Base-by-base conservation (phyloP, 495 filamentous ascomycete species). In the Aspergillus homomorphus region DNA sequence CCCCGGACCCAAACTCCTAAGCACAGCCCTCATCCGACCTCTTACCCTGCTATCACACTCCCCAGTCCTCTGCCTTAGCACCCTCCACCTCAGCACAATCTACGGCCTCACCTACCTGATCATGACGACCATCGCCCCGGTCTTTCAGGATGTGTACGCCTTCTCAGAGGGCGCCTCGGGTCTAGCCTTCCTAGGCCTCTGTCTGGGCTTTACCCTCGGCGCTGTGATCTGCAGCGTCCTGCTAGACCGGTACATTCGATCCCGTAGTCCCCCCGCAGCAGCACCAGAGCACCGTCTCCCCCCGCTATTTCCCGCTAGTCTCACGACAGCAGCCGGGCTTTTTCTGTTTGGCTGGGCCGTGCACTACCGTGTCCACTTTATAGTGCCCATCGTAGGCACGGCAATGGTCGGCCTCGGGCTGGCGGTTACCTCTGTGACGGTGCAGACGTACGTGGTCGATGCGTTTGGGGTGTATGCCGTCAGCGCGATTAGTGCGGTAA, bases 401-500 rank as follows among this genome's bases (percentile, higher is more conserved):
- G 33, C 33, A 12, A 38, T 38, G 33, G 33, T 38, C 33, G 33
- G 33, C 2, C 33, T 38, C 6, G 33, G 33, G 6, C 33, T 38
- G 33, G 33, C 33, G 33, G 45, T 21, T 10, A 49, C 45, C 23
- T 22, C 45, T 1, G 24, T 49, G 20, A 22, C 19, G 18, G 19
- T 49, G 45, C 45, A 49, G 45, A 49, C 45, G 21, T 49, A 49
- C 21, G 21, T 49, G 14, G 45, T 49, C 9, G 45, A 49, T 12
- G 14, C 45, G 45, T 49, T 49, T 49, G 45, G 45, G 9, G 21
- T 24, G 3, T 49, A 19, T 15, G 18, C 45, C 14, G 45, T 49
- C 2, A 49, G 45, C 12, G 45, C 45, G 20, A 49, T 24, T 15
- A 49, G 45, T 23, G 45, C 45, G 45, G 10, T 49, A 21, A 21